Evolutionary conservation across 2,329 filamentous ascomycete genomes (phyloP).

Genomic region (Aspergillus luchuensis): DNA sequence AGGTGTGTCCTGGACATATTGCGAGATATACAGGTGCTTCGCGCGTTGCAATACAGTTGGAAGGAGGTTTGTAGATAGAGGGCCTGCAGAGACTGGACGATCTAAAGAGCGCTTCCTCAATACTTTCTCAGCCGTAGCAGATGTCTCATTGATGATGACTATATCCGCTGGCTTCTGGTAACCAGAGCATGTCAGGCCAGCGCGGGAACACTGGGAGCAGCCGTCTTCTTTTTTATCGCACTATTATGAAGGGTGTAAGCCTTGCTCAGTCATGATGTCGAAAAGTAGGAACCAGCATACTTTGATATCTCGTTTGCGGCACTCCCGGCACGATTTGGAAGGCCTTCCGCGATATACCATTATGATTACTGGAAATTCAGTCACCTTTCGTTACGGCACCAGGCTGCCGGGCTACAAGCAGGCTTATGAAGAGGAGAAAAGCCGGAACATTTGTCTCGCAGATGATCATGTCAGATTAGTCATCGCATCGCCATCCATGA

Average conservation of each 20-base stretch:
- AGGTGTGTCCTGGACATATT: conserved; percentile 1
- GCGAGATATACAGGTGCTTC: conserved; percentile 5
- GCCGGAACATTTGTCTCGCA: not conserved
- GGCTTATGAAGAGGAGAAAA: not conserved
- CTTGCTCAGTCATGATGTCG: not conserved
- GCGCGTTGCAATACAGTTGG: conserved; percentile 3
- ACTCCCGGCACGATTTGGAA: conserved; percentile 9
- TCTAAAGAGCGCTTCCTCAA: not conserved
- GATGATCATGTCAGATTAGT: no score
- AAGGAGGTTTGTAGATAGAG: not conserved
- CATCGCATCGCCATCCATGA: no score
- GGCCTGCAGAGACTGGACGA: not conserved
- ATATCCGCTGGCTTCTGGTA: conserved; percentile 2
- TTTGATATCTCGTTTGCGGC: conserved; percentile 10
- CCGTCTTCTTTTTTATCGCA: conserved; percentile 6
- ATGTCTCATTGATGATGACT: conserved; percentile 5
- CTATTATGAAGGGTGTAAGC: not conserved
- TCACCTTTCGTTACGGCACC: no score
- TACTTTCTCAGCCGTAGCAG: not conserved
- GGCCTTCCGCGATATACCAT: conserved; percentile 12
- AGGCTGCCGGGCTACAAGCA: not conserved
- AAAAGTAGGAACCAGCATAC: not conserved
- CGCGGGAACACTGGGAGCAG: conserved; percentile 10
- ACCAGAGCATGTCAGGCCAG: not conserved
- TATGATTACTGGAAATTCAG: no score